Conservation (phyloP, 495 filamentous ascomycete species). For the Podospora pseudopauciseta region DNA sequence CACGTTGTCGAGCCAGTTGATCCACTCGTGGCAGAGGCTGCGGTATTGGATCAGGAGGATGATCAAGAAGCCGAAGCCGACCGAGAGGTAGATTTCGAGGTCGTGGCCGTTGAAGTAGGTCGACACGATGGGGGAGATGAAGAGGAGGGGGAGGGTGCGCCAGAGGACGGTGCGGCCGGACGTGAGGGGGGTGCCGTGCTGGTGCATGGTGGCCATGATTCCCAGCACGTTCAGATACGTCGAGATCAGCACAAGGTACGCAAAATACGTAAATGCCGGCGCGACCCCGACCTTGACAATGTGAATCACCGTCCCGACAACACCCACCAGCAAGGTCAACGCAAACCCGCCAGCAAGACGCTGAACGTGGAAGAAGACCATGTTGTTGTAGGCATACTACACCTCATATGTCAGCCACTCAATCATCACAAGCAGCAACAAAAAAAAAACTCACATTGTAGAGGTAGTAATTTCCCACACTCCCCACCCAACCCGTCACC, state of each 20-base stretch:
- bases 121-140: conserved; percentile 47
- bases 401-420: not conserved
- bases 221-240: conserved; percentile 51
- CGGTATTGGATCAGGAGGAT: conserved; percentile 46
- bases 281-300: conserved; percentile 15
- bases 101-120: conserved; percentile 45
- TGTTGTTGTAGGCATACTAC: conserved; percentile 31
- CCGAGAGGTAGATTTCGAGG: conserved; percentile 45
- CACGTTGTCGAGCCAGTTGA: conserved; percentile 48
- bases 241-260: conserved; percentile 48
- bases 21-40: conserved; percentile 48
- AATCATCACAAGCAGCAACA: not conserved
- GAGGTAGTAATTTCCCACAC: conserved; percentile 32
- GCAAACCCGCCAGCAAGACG: conserved; percentile 29
- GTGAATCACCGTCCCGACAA: conserved; percentile 20
- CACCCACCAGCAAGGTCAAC: conserved; percentile 19
- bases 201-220: conserved; percentile 34
- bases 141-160: conserved; percentile 46
- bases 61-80: conserved; percentile 46
- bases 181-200: conserved; percentile 25
- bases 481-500: conserved; percentile 33
- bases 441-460: conserved; percentile 21
- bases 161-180: conserved; percentile 38
- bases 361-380: conserved; percentile 32
- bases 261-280: conserved; percentile 48